Base-by-base conservation (phyloP, 495 filamentous ascomycete species). In the Aspergillus mulundensis region DNA sequence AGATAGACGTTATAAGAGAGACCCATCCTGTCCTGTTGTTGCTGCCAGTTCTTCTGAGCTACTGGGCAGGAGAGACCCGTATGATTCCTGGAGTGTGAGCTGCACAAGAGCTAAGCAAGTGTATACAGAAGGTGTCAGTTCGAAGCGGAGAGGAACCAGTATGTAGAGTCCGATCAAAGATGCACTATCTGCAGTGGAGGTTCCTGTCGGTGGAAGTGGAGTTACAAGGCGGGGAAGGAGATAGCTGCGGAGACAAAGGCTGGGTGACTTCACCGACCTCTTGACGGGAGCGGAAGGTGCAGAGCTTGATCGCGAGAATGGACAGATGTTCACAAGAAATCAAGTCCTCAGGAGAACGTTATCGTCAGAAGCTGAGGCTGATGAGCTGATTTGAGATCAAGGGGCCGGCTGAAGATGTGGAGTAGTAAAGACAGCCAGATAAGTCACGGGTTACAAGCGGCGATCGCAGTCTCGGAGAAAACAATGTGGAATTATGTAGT, bases 1-100 rank as follows among this genome's bases (percentile, higher is more conserved):
- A 98, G 86, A 73, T 98, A 98, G 61, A 91, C 83, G 79, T 97
- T 97, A 81, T 97, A 98, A 53, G 87, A 76, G 61, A 98, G 86
- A 59, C 94, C 94, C 94, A 98, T 98, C 41, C 60, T 81, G 71
- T 55, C 58, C 58, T 57, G 21, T 61, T 49, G 39, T 54, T 52
- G 53, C 10, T 12, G 24, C 41, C 49, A 50, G 53, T 47, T 49
- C 54, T 59, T 49, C 58, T 36, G 14, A 56, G 58, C 64, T 45
- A 46, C 56, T 50, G 38, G 41, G 34, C 34, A 54, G 34, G 48
- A 23, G 10, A 14, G 48, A 25, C 6, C 34, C 19, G 25, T 36
- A 38, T 46, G 32, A 23, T 44, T 55, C 56, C 59, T 60, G 59
- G 28, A 56, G 55, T 55, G 53, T 66, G 58, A 63, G 56, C 46